phyloP scores from a whole-genome alignment of 2,329 filamentous ascomycete species.

The Aspergillus felis region DNA sequence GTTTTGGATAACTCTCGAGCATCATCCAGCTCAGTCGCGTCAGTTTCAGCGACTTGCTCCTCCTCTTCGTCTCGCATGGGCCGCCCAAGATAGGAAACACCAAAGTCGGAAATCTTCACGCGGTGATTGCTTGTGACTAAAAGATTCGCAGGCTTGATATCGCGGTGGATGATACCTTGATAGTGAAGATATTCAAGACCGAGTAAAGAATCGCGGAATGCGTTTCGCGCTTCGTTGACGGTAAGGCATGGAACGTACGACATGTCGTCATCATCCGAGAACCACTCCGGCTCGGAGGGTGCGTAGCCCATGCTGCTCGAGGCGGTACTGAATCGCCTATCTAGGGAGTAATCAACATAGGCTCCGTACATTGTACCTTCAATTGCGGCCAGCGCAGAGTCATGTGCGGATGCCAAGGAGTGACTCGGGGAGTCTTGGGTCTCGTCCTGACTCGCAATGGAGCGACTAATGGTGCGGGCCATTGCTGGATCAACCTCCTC shows the following conservation, averaged over 20 bases:
- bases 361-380: slow-evolving; percentile 76
- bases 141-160: slow-evolving; percentile 87
- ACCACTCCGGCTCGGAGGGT: slow-evolving; percentile 42
- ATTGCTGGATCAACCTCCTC: slow-evolving; percentile 26
- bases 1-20: slow-evolving; percentile 97
- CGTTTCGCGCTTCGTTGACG: slow-evolving; percentile 71
- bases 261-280: slow-evolving; percentile 69
- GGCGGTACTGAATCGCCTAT: slow-evolving; percentile 73
- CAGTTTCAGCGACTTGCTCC: slow-evolving; percentile 73
- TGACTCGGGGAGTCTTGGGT: slow-evolving; percentile 52
- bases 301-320: slow-evolving; percentile 56
- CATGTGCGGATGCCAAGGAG: slow-evolving; percentile 45
- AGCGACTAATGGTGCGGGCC: slow-evolving; percentile 31
- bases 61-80: slow-evolving; percentile 79
- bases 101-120: slow-evolving; percentile 98
- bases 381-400: slow-evolving; percentile 50
- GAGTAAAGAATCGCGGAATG: slow-evolving; percentile 88
- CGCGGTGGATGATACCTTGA: slow-evolving; percentile 76
- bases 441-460: slow-evolving; percentile 43
- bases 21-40: slow-evolving; percentile 83
- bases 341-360: slow-evolving; percentile 60
- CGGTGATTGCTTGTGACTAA: slow-evolving; percentile 79
- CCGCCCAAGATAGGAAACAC: slow-evolving; percentile 92
- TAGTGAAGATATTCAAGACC: slow-evolving; percentile 92
- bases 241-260: slow-evolving; percentile 93